Percentiles rank a stretch among this genome's conserved stretches.
phyloP scores from a whole-genome alignment of 257 asterid genomes.

The Solanum peruvianum region DNA sequence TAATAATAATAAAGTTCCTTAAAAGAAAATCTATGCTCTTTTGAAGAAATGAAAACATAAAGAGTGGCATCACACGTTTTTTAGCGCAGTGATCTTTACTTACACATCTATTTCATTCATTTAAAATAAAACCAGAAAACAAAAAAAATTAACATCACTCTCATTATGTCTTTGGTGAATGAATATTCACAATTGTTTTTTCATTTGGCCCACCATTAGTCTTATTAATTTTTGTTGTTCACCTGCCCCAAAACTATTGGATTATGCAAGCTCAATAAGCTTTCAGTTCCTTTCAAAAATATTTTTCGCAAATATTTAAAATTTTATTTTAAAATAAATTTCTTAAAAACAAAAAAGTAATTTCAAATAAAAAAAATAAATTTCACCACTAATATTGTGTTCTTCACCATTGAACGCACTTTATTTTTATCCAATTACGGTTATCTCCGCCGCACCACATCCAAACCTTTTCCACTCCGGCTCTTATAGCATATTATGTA shows the following conservation, averaged over 20 bases:
- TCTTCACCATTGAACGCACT: neutral
- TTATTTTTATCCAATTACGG: no score
- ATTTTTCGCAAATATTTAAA: no score
- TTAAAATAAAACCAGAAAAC: neutral
- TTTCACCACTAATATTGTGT: neutral
- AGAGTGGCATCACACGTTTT: neutral
- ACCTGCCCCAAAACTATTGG: neutral
- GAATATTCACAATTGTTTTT: neutral
- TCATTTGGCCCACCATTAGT: neutral
- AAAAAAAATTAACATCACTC: neutral
- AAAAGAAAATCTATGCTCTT: neutral
- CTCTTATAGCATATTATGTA: neutral
- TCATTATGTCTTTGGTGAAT: neutral
- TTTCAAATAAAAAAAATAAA: no score
- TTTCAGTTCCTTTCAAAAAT: neutral
- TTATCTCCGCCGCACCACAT: neutral
- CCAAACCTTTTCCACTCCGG: neutral
- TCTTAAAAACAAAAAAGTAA: no score
- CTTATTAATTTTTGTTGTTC: neutral
- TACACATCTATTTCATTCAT: neutral
- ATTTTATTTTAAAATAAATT: no score
- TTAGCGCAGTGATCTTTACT: neutral
- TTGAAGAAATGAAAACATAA: neutral
- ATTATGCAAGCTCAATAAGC: neutral
- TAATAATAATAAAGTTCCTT: no score